A percentile compares a stretch with the other conserved stretches of the same genome.
These are phyloP conservation scores for Ustilago lituana DNA, from an alignment of 1,284 basidiomycete genomes.

Conservation along the genomic window DNA sequence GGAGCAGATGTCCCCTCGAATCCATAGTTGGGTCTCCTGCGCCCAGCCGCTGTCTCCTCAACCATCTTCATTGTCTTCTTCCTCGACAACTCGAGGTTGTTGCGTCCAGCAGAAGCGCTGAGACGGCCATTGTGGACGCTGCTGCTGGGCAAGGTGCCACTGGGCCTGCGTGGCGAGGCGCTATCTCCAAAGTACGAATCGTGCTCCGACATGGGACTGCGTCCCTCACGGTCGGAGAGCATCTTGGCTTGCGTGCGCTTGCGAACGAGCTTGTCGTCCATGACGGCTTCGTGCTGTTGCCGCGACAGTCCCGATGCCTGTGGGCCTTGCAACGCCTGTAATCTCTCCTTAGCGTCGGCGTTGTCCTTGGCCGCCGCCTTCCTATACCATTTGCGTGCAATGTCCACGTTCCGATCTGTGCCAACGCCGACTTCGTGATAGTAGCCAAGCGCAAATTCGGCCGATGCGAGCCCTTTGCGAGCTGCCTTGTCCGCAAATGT, in stretches of 20 bases:
- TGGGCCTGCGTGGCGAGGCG: constrained; percentile 8
- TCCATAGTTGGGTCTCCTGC: constrained; percentile 25
- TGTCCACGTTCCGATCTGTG: constrained; percentile 72
- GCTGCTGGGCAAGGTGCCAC: constrained; percentile 11
- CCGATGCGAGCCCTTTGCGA: constrained; percentile 78
- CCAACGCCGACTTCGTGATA: constrained; percentile 77
- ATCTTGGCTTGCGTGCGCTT: constrained; percentile 79
- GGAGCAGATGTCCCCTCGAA: constrained; percentile 5
- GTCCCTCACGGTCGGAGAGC: constrained; percentile 46
- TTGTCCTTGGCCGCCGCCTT: constrained; percentile 81
- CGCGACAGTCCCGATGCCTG: constrained; percentile 72
- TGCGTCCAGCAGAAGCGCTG: constrained; percentile 2
- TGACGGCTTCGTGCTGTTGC: constrained; percentile 80
- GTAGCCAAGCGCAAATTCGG: constrained; percentile 94
- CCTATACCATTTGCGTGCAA: constrained; percentile 76
- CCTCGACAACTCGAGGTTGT: constrained; percentile 35
- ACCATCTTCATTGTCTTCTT: constrained; percentile 60
- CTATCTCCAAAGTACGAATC: constrained; percentile 20
- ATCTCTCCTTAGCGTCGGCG: constrained; percentile 79
- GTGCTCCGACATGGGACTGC: constrained; percentile 40
- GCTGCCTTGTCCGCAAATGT: constrained; percentile 94
- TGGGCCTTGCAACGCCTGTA: constrained; percentile 74
- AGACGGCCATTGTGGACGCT: constrained; percentile 5
- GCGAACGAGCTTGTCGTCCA: constrained; percentile 81
- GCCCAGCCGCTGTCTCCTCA: constrained; percentile 45